Base-by-base conservation (phyloP, 805 yeast genomes). In the Wickerhamiella kazuoi region DNA sequence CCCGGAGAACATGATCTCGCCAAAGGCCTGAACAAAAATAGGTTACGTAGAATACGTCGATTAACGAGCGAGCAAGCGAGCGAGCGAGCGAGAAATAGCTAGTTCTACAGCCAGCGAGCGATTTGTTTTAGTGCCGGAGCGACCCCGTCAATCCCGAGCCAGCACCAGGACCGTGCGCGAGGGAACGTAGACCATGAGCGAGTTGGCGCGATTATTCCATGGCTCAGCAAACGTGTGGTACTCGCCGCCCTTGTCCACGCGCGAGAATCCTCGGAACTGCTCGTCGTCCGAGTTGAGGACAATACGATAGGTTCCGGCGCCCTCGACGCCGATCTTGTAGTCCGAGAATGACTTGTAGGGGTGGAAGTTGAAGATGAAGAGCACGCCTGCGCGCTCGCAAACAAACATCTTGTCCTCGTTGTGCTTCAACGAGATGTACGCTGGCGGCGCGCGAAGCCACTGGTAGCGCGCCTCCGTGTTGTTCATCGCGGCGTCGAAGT, bases 1-100 rank as follows among this genome's bases (percentile, higher is more conserved):
- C 61, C 98, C 98, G 49, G 97, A 90, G 69, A 72, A 80, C 57
- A 90, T 90, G 98, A 76, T 90, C 65, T 94, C 96, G 46, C 97
- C 98, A 55, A 46, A 73, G 63, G 53, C 62, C 23, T 44, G 41
- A n/a, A 29, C 32, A 29, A 29, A 29, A 8, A n/a, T n/a, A 16
- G 7, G 15, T 7, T 29, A 29, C 17, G 17, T 29, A 29, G 32
- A 24, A 24, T 24, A 9, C 29, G 14, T 14, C 29, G 13, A 24
- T 24, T 24, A 24, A 14, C 8, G 8, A 14, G 32, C 32, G 8
- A 11, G 8, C 15, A 29, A 29, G 15, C 32, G 16, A 11, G n/a
- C n/a, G n/a, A n/a, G n/a, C n/a, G n/a, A n/a, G n/a, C n/a, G n/a
- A n/a, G n/a, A n/a, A n/a, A n/a, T n/a, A n/a, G n/a, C n/a, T n/a